Percentiles rank a stretch among this genome's conserved stretches.
Conservation (phyloP, 768 basidiomycete genomes). For the Russula griseocarnosa region DNA sequence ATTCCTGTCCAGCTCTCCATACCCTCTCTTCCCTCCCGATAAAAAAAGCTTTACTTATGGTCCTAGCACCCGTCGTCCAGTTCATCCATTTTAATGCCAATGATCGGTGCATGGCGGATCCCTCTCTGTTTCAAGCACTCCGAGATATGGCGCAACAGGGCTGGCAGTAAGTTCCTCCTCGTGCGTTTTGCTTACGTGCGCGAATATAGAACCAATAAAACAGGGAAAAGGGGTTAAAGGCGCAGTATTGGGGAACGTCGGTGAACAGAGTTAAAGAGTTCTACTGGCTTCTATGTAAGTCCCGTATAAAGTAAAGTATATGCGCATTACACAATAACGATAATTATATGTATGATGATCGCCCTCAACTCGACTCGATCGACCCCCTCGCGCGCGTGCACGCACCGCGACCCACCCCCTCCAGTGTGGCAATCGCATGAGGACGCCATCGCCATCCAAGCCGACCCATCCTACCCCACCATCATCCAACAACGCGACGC, state of each 20-base stretch:
- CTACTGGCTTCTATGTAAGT: conserved; percentile 19
- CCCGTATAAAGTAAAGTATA: too few relatives aligned
- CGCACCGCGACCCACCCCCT: background rate
- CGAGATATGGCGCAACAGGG: conserved; percentile 1
- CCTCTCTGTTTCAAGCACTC: conserved; percentile 5
- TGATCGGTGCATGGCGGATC: background rate
- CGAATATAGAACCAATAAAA: background rate
- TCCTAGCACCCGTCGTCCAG: background rate
- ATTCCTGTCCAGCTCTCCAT: background rate
- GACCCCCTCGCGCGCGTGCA: background rate
- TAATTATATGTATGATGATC: background rate
- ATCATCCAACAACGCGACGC: background rate
- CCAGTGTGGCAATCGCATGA: conserved; percentile 12
- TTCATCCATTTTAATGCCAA: conserved; percentile 1
- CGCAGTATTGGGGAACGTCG: conserved; percentile 17
- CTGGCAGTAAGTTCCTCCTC: conserved; percentile 12
- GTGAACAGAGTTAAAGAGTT: background rate
- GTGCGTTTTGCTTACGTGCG: background rate
- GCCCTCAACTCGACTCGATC: too few relatives aligned
- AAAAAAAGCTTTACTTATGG: background rate
- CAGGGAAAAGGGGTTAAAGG: conserved; percentile 13
- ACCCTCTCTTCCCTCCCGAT: background rate
- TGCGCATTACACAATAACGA: background rate
- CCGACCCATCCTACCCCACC: conserved; percentile 4
- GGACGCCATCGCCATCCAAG: conserved; percentile 1